phyloP scores from a whole-genome alignment of 1,284 basidiomycete species.

The Moesziomyces sp. region DNA sequence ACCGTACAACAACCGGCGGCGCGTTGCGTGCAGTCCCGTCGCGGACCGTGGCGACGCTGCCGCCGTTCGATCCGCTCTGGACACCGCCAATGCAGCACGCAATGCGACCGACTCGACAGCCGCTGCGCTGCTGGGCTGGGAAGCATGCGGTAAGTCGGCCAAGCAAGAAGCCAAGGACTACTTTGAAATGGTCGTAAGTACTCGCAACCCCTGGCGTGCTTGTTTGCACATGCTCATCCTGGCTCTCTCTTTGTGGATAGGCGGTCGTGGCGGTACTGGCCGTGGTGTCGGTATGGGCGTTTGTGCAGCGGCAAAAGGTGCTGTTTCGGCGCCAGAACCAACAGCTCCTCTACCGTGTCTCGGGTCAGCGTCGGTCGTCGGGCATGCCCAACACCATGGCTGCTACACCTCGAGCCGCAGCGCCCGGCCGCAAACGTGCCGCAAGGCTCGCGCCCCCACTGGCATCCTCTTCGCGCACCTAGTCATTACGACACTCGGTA shows the following conservation, averaged over 20 bases:
- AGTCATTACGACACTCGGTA: neutral
- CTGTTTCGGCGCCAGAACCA: slow-evolving; percentile 29
- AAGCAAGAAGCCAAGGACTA: slow-evolving; percentile 43
- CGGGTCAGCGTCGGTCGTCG: slow-evolving; percentile 12
- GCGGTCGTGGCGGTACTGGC: slow-evolving; percentile 31
- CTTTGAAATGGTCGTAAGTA: slow-evolving; percentile 44
- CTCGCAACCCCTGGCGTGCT: neutral
- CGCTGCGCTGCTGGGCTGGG: slow-evolving; percentile 20
- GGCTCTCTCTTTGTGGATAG: neutral
- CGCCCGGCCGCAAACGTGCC: slow-evolving; percentile 6
- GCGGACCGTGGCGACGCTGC: slow-evolving; percentile 1
- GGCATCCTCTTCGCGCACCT: neutral
- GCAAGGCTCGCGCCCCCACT: slow-evolving; percentile 6
- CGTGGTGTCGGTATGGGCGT: slow-evolving; percentile 28
- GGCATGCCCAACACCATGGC: neutral
- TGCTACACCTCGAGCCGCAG: no score
- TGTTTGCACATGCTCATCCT: neutral
- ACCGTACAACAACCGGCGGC: slow-evolving; percentile 57
- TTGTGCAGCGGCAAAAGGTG: slow-evolving; percentile 38
- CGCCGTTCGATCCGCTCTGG: slow-evolving; percentile 13
- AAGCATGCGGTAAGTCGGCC: slow-evolving; percentile 48
- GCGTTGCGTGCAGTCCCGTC: slow-evolving; percentile 33
- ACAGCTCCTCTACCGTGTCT: slow-evolving; percentile 19
- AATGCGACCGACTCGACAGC: neutral
- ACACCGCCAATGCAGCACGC: neutral